Percentiles rank a stretch among this genome's conserved stretches.
Evolutionary conservation across 495 filamentous ascomycete species (phyloP).

Genomic region (Stereocaulon alpinum): DNA sequence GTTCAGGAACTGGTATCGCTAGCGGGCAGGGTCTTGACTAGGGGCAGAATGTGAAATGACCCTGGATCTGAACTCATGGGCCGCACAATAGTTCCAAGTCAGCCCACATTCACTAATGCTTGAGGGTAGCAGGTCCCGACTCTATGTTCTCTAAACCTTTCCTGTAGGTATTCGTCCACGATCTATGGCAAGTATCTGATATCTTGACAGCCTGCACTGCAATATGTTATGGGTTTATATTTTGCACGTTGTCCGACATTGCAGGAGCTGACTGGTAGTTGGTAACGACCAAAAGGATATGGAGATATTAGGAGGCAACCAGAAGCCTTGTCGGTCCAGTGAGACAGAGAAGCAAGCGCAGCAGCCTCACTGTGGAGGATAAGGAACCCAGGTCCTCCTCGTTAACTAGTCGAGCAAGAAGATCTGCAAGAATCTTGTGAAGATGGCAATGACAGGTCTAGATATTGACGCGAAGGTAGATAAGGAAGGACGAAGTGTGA

Average conservation of each 20-base stretch:
- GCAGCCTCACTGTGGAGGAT: background rate
- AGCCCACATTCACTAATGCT: background rate
- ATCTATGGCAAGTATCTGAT: background rate
- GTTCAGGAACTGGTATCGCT: too few relatives aligned
- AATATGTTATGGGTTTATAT: background rate
- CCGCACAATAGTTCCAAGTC: background rate
- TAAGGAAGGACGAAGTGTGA: background rate
- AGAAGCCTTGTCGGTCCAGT: slow-evolving; percentile 1
- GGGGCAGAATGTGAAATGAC: background rate
- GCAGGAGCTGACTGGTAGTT: background rate
- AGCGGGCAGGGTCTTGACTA: background rate
- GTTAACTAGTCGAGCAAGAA: background rate
- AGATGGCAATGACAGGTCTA: background rate
- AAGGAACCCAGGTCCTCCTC: background rate
- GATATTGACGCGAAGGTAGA: background rate
- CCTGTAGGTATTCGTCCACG: background rate
- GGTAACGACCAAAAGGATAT: background rate
- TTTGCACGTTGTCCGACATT: background rate
- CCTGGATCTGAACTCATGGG: background rate
- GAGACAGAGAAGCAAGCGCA: slow-evolving; percentile 1
- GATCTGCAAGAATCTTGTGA: background rate
- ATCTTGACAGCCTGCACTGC: background rate
- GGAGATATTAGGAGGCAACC: slow-evolving; percentile 1
- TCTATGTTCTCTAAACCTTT: background rate
- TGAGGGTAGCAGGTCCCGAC: background rate